phyloP scores from a whole-genome alignment of 2,329 filamentous ascomycete genomes.

The Ophiocordyceps polyrhachis-furcata region DNA sequence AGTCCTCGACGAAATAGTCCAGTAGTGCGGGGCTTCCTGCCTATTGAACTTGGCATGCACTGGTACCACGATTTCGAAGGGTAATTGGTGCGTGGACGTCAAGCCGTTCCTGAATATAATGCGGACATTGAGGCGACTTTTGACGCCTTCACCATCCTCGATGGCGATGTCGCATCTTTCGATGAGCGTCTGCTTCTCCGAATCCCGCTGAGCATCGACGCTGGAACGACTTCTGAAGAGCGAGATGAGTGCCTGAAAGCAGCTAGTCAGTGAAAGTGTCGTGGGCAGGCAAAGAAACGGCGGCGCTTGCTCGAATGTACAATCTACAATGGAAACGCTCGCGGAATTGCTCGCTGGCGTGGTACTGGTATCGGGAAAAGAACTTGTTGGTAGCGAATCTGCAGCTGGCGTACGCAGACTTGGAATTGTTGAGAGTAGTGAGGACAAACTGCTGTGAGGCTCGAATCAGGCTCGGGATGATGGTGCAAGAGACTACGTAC shows the following conservation, averaged over 20 bases:
- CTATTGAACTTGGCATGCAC: constrained; percentile 60
- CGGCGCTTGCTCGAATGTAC: constrained; percentile 41
- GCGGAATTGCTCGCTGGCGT: constrained; percentile 28
- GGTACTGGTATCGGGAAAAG: constrained; percentile 54
- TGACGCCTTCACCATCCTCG: constrained; percentile 49
- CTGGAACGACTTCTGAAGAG: constrained; percentile 50
- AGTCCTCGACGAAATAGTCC: constrained; percentile 53
- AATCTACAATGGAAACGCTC: constrained; percentile 57
- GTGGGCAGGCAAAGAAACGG: neutral
- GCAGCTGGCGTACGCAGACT: constrained; percentile 61
- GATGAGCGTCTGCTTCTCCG: constrained; percentile 49
- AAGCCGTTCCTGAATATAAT: constrained; percentile 59
- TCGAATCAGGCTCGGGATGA: neutral
- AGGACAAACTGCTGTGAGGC: constrained; percentile 38
- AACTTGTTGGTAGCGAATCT: constrained; percentile 48
- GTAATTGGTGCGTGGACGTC: constrained; percentile 58
- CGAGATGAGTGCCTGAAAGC: constrained; percentile 41
- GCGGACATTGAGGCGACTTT: constrained; percentile 56
- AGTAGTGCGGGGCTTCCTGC: constrained; percentile 45
- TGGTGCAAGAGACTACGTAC: constrained; percentile 18
- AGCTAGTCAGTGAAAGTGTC: too few species aligned
- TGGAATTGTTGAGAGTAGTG: constrained; percentile 61
- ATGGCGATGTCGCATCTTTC: constrained; percentile 58
- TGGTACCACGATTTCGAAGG: constrained; percentile 55
- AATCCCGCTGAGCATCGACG: constrained; percentile 34